A percentile compares a stretch with the other conserved stretches of the same genome.
phyloP scores from a whole-genome alignment of 2,329 filamentous ascomycete genomes.

The Hymenoscyphus repandus region DNA sequence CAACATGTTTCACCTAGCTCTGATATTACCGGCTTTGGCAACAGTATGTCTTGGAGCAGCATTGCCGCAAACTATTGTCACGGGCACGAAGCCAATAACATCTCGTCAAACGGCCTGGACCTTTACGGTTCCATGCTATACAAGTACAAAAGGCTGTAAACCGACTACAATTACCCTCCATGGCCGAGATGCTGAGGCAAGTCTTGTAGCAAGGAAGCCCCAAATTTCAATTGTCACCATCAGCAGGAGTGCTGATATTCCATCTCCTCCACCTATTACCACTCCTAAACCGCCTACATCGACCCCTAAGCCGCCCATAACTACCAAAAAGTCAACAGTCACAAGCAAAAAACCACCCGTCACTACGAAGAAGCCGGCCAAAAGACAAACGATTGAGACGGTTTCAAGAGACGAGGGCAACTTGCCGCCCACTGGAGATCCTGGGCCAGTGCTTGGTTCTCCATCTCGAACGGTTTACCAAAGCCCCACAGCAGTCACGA shows the following conservation, averaged over 20 bases:
- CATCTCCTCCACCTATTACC: background rate
- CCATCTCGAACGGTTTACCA: no score
- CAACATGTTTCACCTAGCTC: constrained; percentile 9
- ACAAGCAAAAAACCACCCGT: background rate
- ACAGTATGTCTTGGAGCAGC: constrained; percentile 13
- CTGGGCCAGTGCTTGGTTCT: no score
- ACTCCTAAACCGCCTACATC: background rate
- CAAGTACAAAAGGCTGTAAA: constrained; percentile 2
- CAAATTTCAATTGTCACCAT: background rate
- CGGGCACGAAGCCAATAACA: background rate
- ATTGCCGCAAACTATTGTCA: constrained; percentile 8
- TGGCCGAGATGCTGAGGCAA: background rate
- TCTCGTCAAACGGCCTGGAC: background rate
- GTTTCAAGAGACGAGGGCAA: no score
- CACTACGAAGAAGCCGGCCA: no score
- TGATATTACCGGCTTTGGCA: constrained; percentile 11
- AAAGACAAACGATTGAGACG: no score
- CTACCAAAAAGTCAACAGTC: background rate
- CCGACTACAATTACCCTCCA: background rate
- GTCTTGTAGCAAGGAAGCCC: background rate
- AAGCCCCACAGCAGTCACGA: no score
- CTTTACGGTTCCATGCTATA: constrained; percentile 5
- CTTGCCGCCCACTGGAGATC: no score
- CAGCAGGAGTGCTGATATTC: background rate
- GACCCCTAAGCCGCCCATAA: background rate